Conservation (phyloP, 352 stramenopile genomes). For the Phytopythium vexans region DNA sequence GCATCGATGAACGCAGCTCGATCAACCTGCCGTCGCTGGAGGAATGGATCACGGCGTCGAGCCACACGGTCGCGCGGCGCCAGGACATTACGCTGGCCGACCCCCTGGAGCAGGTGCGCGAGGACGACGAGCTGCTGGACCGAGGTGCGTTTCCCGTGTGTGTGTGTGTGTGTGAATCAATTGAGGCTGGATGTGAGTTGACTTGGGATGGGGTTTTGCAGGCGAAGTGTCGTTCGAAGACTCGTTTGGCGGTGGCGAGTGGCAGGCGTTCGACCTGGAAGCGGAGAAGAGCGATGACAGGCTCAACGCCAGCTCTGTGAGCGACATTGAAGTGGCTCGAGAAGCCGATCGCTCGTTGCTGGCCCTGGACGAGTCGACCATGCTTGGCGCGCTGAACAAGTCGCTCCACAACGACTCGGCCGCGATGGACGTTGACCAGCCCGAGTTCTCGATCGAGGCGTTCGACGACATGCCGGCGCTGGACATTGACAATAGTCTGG, state of each 20-base stretch:
- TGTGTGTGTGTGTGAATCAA: constrained; percentile 5
- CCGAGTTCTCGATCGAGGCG: constrained; percentile 55
- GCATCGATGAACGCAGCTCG: constrained; percentile 24
- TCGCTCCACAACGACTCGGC: constrained; percentile 36
- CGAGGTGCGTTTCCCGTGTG: constrained; percentile 28
- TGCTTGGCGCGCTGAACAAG: constrained; percentile 42
- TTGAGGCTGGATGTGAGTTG: neutral
- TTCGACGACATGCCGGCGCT: constrained; percentile 50
- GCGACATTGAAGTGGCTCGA: constrained; percentile 81
- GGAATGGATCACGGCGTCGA: constrained; percentile 79
- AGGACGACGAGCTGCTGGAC: constrained; percentile 50
- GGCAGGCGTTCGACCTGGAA: constrained; percentile 82
- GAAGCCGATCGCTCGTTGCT: constrained; percentile 54
- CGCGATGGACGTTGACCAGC: constrained; percentile 24
- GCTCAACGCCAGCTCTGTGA: constrained; percentile 66
- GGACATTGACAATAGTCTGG: constrained; percentile 38
- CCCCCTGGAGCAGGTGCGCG: constrained; percentile 39
- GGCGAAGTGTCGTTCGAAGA: constrained; percentile 70
- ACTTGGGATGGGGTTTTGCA: constrained; percentile 13
- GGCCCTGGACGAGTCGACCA: constrained; percentile 50
- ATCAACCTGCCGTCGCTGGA: constrained; percentile 64
- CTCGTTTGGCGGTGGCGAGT: constrained; percentile 74
- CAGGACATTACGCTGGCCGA: constrained; percentile 87
- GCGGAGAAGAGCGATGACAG: constrained; percentile 47
- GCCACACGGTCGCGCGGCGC: constrained; percentile 67